A percentile compares a stretch with the other conserved stretches of the same genome.
phyloP scores from a whole-genome alignment of 768 basidiomycete species.

The Boletus speciosus region DNA sequence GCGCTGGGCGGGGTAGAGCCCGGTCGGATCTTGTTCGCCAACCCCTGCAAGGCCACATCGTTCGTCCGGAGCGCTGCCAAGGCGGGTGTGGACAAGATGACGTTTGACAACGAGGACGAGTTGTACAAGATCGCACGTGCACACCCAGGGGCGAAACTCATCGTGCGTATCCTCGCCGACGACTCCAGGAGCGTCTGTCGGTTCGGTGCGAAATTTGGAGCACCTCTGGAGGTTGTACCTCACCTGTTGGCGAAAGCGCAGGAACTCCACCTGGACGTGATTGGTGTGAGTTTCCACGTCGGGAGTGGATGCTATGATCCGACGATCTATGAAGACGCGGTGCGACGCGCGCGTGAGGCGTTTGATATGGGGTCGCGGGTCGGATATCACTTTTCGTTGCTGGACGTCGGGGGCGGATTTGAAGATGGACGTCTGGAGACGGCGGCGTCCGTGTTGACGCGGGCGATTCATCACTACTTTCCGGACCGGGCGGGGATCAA shows the following conservation, averaged over 20 bases:
- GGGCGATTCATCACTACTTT: slow-evolving; percentile 76
- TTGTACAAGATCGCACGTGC: slow-evolving; percentile 84
- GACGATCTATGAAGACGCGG: slow-evolving; percentile 83
- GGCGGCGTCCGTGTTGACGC: slow-evolving; percentile 66
- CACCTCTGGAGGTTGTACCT: slow-evolving; percentile 76
- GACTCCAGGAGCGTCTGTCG: slow-evolving; percentile 93
- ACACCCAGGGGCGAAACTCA: slow-evolving; percentile 79
- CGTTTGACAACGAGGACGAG: slow-evolving; percentile 97
- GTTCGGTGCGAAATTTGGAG: slow-evolving; percentile 96
- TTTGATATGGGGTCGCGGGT: slow-evolving; percentile 84
- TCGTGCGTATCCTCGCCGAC: slow-evolving; percentile 96
- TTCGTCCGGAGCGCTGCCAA: slow-evolving; percentile 85
- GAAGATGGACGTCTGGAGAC: slow-evolving; percentile 83
- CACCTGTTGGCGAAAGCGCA: slow-evolving; percentile 74
- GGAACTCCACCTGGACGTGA: slow-evolving; percentile 76
- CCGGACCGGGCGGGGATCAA: slow-evolving; percentile 64
- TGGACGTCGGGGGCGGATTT: slow-evolving; percentile 97
- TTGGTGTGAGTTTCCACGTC: slow-evolving; percentile 97
- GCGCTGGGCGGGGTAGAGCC: slow-evolving; percentile 71
- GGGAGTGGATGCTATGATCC: slow-evolving; percentile 97
- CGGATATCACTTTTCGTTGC: slow-evolving; percentile 78
- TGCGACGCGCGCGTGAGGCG: slow-evolving; percentile 73
- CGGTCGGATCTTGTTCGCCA: slow-evolving; percentile 90
- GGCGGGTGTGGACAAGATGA: slow-evolving; percentile 86
- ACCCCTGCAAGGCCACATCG: slow-evolving; percentile 96